These are phyloP conservation scores for Ulmus americana DNA, from an alignment of 331 rosid species.

Conservation along the genomic window DNA sequence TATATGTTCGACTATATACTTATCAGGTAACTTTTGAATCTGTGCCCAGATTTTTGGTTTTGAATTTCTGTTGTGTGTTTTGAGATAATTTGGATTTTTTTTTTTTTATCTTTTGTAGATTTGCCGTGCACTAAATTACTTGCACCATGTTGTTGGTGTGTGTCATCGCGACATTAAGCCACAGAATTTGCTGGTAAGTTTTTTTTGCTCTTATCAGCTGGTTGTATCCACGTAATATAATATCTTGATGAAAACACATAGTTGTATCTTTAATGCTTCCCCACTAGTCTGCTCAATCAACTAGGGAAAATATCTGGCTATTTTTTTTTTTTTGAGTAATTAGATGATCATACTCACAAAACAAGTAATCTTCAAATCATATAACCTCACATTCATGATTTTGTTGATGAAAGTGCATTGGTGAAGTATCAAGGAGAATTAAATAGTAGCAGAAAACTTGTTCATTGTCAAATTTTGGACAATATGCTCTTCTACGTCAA, in stretches of 20 bases:
- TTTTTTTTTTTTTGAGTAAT: not conserved
- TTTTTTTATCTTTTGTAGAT: conserved; percentile 49
- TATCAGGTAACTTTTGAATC: conserved; percentile 55
- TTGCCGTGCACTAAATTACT: conserved; percentile 71
- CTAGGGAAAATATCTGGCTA: not conserved
- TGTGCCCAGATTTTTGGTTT: not conserved
- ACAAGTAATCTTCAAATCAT: no score
- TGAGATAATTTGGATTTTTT: conserved; percentile 1
- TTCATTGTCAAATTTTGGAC: no score
- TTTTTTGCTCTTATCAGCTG: not conserved
- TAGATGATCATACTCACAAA: not conserved
- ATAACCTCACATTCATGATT: not conserved
- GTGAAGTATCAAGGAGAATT: no score
- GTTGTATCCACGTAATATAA: no score
- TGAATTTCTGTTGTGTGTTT: not conserved
- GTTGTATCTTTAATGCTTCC: no score
- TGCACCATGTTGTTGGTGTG: conserved; percentile 71
- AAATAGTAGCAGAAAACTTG: no score
- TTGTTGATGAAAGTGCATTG: not conserved
- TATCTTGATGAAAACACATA: no score
- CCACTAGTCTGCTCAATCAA: not conserved
- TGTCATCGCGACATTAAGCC: conserved; percentile 96
- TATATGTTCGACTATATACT: conserved; percentile 61
- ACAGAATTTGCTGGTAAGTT: conserved; percentile 76
- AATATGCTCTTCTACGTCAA: no score